Evolutionary conservation across 2,329 filamentous ascomycete genomes (phyloP).

Genomic region (Peltaster fructicola): DNA sequence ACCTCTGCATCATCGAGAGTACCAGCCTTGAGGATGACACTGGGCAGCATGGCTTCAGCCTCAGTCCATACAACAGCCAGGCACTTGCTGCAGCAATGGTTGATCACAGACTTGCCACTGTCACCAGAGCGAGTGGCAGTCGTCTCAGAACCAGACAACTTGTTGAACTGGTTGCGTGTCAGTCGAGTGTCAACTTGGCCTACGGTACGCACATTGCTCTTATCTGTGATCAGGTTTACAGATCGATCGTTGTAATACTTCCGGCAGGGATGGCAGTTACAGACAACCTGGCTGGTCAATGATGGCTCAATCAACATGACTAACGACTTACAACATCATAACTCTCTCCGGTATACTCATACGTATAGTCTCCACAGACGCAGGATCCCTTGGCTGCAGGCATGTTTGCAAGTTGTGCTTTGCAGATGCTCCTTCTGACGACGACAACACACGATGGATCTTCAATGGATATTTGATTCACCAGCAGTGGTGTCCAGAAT

Average conservation of each 20-base stretch:
- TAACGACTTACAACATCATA: slow-evolving; percentile 9
- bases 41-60: slow-evolving; percentile 10
- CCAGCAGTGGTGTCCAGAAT: too few relatives aligned
- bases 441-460: too few relatives aligned
- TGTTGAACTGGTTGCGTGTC: slow-evolving; percentile 10
- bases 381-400: slow-evolving; percentile 17
- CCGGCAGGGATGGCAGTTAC: slow-evolving; percentile 17
- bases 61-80: slow-evolving; percentile 14
- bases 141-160: slow-evolving; percentile 13
- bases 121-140: slow-evolving; percentile 14
- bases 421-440: too few relatives aligned
- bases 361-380: slow-evolving; percentile 20
- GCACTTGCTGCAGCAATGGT: slow-evolving; percentile 16
- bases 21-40: slow-evolving; percentile 16
- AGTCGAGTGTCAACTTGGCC: slow-evolving; percentile 3
- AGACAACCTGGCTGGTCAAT: slow-evolving; percentile 8
- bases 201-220: too few relatives aligned
- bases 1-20: slow-evolving; percentile 15
- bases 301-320: background rate
- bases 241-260: too few relatives aligned
- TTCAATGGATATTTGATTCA: too few relatives aligned
- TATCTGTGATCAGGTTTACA: too few relatives aligned
- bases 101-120: slow-evolving; percentile 9
- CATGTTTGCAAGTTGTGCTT: too few relatives aligned
- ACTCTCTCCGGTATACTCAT: slow-evolving; percentile 18